These are phyloP conservation scores for Gossypium lobatum DNA, from an alignment of 441 rosid species.

Conservation along the genomic window DNA sequence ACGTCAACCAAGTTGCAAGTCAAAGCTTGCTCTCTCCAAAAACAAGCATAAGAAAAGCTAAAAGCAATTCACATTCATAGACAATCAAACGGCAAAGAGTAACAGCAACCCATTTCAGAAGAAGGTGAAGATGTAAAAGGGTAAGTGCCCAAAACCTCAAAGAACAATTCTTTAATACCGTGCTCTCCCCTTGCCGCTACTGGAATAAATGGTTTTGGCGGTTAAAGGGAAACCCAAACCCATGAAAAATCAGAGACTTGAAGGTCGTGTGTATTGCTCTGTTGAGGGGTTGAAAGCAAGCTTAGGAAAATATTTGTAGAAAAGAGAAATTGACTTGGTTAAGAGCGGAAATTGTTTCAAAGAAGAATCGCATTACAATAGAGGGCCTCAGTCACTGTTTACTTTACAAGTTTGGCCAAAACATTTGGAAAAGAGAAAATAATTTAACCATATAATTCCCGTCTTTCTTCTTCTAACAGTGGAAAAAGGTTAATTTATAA, in stretches of 20 bases:
- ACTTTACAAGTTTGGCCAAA: neutral
- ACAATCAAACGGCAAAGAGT: slow-evolving; percentile 4
- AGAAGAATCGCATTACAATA: neutral
- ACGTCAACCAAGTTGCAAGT: neutral
- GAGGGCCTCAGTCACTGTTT: neutral
- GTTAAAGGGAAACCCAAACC: neutral
- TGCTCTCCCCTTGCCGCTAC: slow-evolving; percentile 15
- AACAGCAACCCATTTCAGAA: slow-evolving; percentile 19
- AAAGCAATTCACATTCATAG: slow-evolving; percentile 15
- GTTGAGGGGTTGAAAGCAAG: neutral
- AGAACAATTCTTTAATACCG: neutral
- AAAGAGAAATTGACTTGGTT: neutral
- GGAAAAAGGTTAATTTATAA: too few relatives aligned
- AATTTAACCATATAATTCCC: too few relatives aligned
- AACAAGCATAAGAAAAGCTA: neutral
- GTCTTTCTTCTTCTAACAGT: too few relatives aligned
- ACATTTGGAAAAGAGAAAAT: too few relatives aligned
- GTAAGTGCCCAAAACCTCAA: slow-evolving; percentile 27
- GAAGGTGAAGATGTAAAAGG: slow-evolving; percentile 16
- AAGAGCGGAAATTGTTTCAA: neutral
- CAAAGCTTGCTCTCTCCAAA: slow-evolving; percentile 1
- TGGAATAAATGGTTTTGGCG: slow-evolving; percentile 13
- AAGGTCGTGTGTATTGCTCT: neutral
- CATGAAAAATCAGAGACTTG: neutral
- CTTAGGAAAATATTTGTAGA: neutral